Evolutionary conservation across 805 yeast species (phyloP).

Genomic region (Kuraishia floccosa): DNA sequence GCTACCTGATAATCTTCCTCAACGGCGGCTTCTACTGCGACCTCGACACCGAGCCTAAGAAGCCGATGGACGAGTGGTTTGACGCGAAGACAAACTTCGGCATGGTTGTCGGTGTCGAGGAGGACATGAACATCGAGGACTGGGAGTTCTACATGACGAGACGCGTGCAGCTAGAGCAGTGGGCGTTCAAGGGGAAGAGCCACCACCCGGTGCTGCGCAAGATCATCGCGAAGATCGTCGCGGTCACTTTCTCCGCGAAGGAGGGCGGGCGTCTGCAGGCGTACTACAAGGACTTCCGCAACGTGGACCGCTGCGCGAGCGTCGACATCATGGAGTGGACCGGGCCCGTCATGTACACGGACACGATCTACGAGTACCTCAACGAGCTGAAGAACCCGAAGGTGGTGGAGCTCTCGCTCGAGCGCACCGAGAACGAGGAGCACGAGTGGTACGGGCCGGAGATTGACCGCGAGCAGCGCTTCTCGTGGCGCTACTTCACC

Average conservation of each 20-base stretch:
- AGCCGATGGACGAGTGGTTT: conserved; percentile 25
- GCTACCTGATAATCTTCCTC: conserved; percentile 38
- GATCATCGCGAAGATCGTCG: conserved; percentile 18
- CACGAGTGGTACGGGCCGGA: conserved; percentile 4
- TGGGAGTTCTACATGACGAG: conserved; percentile 20
- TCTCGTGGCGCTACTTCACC: conserved; percentile 1
- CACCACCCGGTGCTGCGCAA: conserved; percentile 22
- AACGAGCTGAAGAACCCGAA: conserved; percentile 25
- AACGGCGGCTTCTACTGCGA: conserved; percentile 54
- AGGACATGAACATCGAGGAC: conserved; percentile 17
- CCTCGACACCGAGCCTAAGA: conserved; percentile 44
- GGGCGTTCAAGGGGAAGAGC: conserved; percentile 16
- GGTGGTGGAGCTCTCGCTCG: conserved; percentile 3
- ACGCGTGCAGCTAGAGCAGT: conserved; percentile 16
- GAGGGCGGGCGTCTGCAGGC: conserved; percentile 27
- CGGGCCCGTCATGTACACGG: conserved; percentile 20
- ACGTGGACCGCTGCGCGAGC: conserved; percentile 25
- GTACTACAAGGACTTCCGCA: conserved; percentile 29
- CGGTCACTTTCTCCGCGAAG: conserved; percentile 13
- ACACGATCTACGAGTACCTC: conserved; percentile 19
- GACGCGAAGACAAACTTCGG: conserved; percentile 83
- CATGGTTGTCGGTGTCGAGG: conserved; percentile 16
- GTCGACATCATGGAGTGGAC: conserved; percentile 19
- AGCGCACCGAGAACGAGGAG: conserved; percentile 7
- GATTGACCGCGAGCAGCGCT: not conserved